Evolutionary conservation across 1,139 yeast species (phyloP), one percentile per base, ranked within the genome.

Genomic region (Yamadazyma atlantica): DNA sequence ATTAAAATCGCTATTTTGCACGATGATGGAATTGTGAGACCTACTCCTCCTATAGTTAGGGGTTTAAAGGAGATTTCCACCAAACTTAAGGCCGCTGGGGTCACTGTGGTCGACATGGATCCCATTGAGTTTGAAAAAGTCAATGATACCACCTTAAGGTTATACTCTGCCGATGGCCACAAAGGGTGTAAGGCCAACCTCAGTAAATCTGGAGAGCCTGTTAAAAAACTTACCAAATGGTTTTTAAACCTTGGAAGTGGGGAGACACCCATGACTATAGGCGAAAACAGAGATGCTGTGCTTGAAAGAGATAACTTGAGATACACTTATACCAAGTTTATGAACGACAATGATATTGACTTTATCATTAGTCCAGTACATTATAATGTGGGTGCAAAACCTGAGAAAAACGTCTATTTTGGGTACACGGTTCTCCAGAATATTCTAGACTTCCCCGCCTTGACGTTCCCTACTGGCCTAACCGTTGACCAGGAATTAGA

Each of bases 341-440:
- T 80, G 54, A 65, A 73, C 40, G 55, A 69, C 13, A 68, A 79
- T 46, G 75, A 75, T 33, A 74, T 84, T 34, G 92, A 85, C 51
- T 77, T 80, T 50, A 69, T 85, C 40, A 59, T 85, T 34, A 67
- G 81, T 32, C 92, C 92, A 33, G 71, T 79, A 3, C 79, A 80
- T 53, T 75, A 75, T 41, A 84, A 83, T 40, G 82, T 80, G 37
- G 88, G 92, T 5, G 85, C 88, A 13, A 74, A 71, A 33, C 76
- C 80, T 14, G 80, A 76, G 29, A 73, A 74, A 35, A 74, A 82
- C 8, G 74, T 73, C 54, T 81, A 82, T 59, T 82, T 90, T 89
- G 82, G 85, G 3, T 82, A 82, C 63, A 81, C 87, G 7, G 59
- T 85, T 0, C 69, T 82, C 45, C 82, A 79, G 69, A 81, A 80